Conservation (phyloP, 768 basidiomycete species). For the Psilocybe subaeruginosa region DNA sequence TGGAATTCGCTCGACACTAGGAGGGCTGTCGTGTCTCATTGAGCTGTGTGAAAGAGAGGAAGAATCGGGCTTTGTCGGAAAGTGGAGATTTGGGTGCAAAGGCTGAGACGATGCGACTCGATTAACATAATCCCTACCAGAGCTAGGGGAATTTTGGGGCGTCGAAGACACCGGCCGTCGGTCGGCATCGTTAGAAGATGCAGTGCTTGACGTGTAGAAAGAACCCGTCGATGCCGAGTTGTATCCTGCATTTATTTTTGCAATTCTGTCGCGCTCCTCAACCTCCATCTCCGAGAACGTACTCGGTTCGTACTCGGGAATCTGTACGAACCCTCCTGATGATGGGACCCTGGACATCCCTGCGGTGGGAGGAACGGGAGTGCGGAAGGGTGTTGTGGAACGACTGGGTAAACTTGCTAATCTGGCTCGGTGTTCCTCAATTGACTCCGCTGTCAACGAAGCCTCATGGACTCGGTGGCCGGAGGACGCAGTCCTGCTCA, state of each 20-base stretch:
- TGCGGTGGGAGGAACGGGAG: constrained; percentile 2
- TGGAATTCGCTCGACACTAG: constrained; percentile 27
- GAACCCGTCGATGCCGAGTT: constrained; percentile 43
- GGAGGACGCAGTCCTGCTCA: constrained; percentile 18
- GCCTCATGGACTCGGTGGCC: constrained; percentile 16
- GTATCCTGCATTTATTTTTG: constrained; percentile 43
- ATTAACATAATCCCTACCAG: constrained; percentile 7
- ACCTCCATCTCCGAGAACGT: constrained; percentile 40
- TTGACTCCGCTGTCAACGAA: constrained; percentile 10
- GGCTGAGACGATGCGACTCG: constrained; percentile 20
- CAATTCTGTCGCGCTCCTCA: constrained; percentile 41
- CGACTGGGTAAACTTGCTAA: constrained; percentile 14
- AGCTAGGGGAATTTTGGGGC: constrained; percentile 12
- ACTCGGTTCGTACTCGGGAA: constrained; percentile 29
- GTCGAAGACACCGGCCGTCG: constrained; percentile 1
- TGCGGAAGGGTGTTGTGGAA: constrained; percentile 18
- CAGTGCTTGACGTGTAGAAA: constrained; percentile 28
- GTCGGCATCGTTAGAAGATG: constrained; percentile 5
- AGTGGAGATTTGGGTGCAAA: constrained; percentile 23
- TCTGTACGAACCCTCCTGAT: constrained; percentile 14
- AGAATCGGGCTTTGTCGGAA: constrained; percentile 12
- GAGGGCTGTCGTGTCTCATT: constrained; percentile 20
- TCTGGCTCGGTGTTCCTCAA: constrained; percentile 20
- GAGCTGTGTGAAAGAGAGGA: background rate
- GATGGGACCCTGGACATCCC: constrained; percentile 10